Percentiles rank a stretch among this genome's conserved stretches.
phyloP scores from a whole-genome alignment of 805 yeast genomes.

The Cyberlindnera bimundalis region DNA sequence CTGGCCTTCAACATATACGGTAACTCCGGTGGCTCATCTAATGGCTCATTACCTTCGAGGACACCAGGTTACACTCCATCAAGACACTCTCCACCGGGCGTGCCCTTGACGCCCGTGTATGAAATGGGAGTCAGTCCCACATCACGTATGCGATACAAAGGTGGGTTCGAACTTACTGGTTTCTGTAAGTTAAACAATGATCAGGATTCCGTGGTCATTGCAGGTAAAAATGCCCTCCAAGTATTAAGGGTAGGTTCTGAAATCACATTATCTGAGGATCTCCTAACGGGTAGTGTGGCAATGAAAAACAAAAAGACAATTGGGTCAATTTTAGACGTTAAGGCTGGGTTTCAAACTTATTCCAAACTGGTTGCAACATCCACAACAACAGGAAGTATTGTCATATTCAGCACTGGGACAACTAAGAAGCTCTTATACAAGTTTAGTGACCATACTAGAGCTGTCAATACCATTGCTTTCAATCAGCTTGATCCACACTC shows the following conservation, averaged over 20 bases:
- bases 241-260: slow-evolving; percentile 31
- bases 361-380: slow-evolving; percentile 41
- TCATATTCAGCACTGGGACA: slow-evolving; percentile 29
- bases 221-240: slow-evolving; percentile 42
- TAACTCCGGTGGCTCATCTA: slow-evolving; percentile 21
- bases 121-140: slow-evolving; percentile 4
- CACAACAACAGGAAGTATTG: slow-evolving; percentile 46
- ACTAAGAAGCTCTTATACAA: slow-evolving; percentile 29
- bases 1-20: slow-evolving; percentile 63
- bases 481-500: slow-evolving; percentile 35
- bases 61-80: slow-evolving; percentile 12
- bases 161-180: slow-evolving; percentile 31
- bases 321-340: slow-evolving; percentile 41
- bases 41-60: slow-evolving; percentile 19
- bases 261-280: slow-evolving; percentile 34
- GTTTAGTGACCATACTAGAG: slow-evolving; percentile 42
- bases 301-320: slow-evolving; percentile 33
- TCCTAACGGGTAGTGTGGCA: slow-evolving; percentile 27
- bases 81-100: slow-evolving; percentile 22
- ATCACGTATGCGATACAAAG: slow-evolving; percentile 26
- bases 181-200: slow-evolving; percentile 22
- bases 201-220: slow-evolving; percentile 33
- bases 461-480: slow-evolving; percentile 44
- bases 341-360: slow-evolving; percentile 39
- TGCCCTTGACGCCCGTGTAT: slow-evolving; percentile 6